Evolutionary conservation across 169 alveolate genomes (phyloP).

Genomic region (Cryptosporidium muris): DNA sequence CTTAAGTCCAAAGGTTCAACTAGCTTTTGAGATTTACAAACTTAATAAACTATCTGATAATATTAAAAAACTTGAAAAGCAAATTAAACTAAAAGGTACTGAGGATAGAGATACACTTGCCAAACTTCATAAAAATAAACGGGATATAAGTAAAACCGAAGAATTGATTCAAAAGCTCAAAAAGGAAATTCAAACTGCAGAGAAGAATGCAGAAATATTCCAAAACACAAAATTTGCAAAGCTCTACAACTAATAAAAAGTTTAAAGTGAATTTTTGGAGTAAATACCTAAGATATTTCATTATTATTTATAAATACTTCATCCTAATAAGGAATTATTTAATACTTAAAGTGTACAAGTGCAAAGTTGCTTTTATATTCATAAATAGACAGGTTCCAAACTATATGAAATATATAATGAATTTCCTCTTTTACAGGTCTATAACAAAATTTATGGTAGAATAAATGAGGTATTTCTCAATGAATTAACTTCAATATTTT

Average conservation of each 20-base stretch:
- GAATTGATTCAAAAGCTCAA: constrained; percentile 16
- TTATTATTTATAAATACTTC: too few species aligned
- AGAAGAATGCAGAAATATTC: constrained; percentile 1
- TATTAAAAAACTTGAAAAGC: constrained; percentile 15
- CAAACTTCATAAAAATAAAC: constrained; percentile 9
- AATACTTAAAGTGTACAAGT: too few species aligned
- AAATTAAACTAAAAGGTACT: background rate
- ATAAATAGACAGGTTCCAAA: constrained; percentile 2
- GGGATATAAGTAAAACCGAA: background rate
- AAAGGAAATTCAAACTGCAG: background rate
- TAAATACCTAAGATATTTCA: too few species aligned
- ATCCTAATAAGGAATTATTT: too few species aligned
- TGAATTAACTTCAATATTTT: background rate
- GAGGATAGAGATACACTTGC: constrained; percentile 12
- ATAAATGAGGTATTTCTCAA: background rate
- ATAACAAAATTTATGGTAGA: background rate
- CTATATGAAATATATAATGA: constrained; percentile 27
- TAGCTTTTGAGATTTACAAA: constrained; percentile 11
- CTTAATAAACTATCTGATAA: constrained; percentile 1
- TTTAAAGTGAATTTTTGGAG: too few species aligned
- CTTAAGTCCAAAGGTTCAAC: constrained; percentile 16
- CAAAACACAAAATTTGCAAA: constrained; percentile 23
- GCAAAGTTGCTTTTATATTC: too few species aligned
- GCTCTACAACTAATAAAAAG: constrained; percentile 16
- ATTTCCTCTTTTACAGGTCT: constrained; percentile 20